Evolutionary conservation across 495 filamentous ascomycete genomes (phyloP), one percentile per base, ranked within the genome.

Genomic region (Corynascus novoguineensis): DNA sequence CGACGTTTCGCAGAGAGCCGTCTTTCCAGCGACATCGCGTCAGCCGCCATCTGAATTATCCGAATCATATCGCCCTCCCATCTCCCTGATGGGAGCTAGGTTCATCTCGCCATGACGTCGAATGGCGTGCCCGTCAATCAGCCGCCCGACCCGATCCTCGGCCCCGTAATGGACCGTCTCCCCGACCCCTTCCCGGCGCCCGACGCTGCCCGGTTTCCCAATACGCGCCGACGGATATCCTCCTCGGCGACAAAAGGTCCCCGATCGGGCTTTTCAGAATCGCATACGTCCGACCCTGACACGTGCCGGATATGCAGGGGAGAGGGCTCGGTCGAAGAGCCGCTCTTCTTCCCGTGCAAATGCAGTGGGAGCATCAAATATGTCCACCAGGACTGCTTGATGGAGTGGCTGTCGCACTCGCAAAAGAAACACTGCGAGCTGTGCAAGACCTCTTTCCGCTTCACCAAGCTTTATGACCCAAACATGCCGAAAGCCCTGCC

Each of bases 341-440:
- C 89, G 44, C 78, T 99, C 34, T 99, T 96, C 78, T 90, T 95
- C 66, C 93, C 93, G 3, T 99, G 93, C 82, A 96, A 95, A 75
- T 99, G 93, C 75, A 96, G 89, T 66, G 93, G 93, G 15, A 96
- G 90, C 71, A 99, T 99, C 73, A 97, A 96, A 71, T 92, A 87
- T 65, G 93, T 99, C 49, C 93, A 99, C 73, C 93, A 99, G 70
- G 86, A 90, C 62, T 99, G 93, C 68, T 75, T 99, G 68, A 95
- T 97, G 82, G 90, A 97, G 75, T 99, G 93, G 93, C 76, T 99
- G 19, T 87, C 89, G 24, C 93, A 99, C 68, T 96, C 91, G 1
- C 92, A 97, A 69, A 97, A 97, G 82, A 97, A 97, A 71, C 87
- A 97, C 78, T 99, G 93, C 75, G 93, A 99, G 77, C 83, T 99